phyloP scores from a whole-genome alignment of 139 green algal genomes.

The Closterium sp. region DNA sequence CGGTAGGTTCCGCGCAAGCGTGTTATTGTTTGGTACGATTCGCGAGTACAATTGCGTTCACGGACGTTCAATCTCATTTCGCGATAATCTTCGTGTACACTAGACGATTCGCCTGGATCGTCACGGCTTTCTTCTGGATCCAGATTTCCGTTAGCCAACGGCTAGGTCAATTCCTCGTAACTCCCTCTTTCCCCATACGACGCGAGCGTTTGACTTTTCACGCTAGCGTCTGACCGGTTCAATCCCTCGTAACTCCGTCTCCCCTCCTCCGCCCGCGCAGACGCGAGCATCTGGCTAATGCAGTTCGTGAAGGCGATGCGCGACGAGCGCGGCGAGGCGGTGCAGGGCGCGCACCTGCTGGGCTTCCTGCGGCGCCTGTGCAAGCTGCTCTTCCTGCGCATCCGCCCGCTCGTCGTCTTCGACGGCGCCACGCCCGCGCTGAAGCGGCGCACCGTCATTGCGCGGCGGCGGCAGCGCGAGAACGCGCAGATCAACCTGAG shows the following conservation, averaged over 20 bases:
- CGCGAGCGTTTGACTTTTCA: too few relatives aligned
- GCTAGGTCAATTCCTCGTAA: too few relatives aligned
- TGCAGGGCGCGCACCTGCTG: conserved; percentile 89
- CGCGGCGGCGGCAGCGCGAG: conserved; percentile 43
- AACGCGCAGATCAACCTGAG: conserved; percentile 36
- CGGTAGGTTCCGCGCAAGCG: conserved; percentile 6
- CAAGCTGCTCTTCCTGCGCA: conserved; percentile 89
- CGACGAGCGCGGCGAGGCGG: conserved; percentile 82
- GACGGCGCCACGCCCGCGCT: conserved; percentile 90
- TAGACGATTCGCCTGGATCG: too few relatives aligned
- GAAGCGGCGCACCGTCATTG: conserved; percentile 78
- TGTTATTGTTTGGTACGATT: too few relatives aligned
- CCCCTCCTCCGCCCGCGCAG: not conserved
- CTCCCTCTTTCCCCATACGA: too few relatives aligned
- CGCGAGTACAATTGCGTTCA: too few relatives aligned
- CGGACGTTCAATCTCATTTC: too few relatives aligned
- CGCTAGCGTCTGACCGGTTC: too few relatives aligned
- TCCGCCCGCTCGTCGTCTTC: conserved; percentile 97
- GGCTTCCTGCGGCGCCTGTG: conserved; percentile 96
- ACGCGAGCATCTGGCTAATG: conserved; percentile 89
- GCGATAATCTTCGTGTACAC: too few relatives aligned
- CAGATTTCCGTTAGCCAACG: too few relatives aligned
- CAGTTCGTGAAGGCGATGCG: conserved; percentile 97
- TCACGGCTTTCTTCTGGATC: too few relatives aligned
- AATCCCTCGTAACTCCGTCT: too few relatives aligned